These are phyloP conservation scores for Ascochyta clinopodiicola DNA, from an alignment of 2,329 filamentous ascomycete genomes.

Conservation along the genomic window DNA sequence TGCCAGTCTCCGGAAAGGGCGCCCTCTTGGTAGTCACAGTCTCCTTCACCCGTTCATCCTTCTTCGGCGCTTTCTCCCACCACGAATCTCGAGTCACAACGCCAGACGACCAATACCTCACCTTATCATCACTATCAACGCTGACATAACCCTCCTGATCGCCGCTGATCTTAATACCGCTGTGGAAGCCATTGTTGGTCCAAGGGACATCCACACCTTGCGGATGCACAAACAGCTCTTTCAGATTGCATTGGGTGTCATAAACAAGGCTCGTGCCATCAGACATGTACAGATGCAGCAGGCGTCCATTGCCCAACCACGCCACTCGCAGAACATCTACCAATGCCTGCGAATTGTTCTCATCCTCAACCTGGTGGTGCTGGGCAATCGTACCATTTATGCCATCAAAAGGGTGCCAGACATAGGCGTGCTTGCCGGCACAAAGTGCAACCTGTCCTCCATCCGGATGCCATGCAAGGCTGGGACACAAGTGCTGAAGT, in stretches of 20 bases:
- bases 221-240: conserved; percentile 36
- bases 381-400: conserved; percentile 24
- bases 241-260: conserved; percentile 30
- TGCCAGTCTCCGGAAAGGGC: conserved; percentile 23
- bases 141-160: conserved; percentile 27
- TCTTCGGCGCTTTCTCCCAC: conserved; percentile 20
- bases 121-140: conserved; percentile 33
- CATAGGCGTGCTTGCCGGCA: conserved; percentile 22
- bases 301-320: conserved; percentile 30
- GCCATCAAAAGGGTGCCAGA: conserved; percentile 35
- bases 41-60: neutral
- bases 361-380: conserved; percentile 24
- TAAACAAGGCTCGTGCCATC: conserved; percentile 36
- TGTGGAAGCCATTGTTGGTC: conserved; percentile 24
- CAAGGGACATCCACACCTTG: conserved; percentile 14
- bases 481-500: conserved; percentile 27
- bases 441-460: conserved; percentile 31
- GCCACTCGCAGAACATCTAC: conserved; percentile 9
- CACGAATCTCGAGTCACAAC: conserved; percentile 16
- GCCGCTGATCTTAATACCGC: conserved; percentile 12
- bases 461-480: conserved; percentile 35
- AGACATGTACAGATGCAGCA: conserved; percentile 22
- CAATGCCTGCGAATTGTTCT: conserved; percentile 9
- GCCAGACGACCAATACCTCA: conserved; percentile 31
- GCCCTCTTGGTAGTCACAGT: neutral